Evolutionary conservation across 768 basidiomycete genomes (phyloP), one percentile per base, ranked within the genome.

Genomic region (Tulasnella sp.): DNA sequence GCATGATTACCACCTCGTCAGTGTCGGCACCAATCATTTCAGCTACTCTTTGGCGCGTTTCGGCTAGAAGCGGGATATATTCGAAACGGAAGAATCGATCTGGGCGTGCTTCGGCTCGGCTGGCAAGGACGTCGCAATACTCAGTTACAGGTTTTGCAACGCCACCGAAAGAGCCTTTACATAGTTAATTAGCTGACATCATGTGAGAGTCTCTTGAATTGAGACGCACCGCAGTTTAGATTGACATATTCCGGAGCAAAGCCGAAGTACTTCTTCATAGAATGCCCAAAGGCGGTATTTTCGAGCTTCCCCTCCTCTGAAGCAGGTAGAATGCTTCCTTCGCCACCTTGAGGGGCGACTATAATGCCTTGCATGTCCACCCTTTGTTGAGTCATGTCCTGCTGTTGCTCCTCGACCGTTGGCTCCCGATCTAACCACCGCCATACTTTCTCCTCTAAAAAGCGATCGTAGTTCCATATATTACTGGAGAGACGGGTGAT

Each of bases 401-500:
- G 20, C n/a, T 81, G 83, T 77, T 87, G 89, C 77, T 89, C 86
- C 26, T 81, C 78, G 5, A 86, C 85, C 44, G 42, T 69, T 23
- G 75, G 37, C 37, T 81, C 79, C 29, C 82, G 78, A 26, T 85
- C 83, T 7, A 81, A 87, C 95, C 95, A 96, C 78, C 91, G 91
- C 87, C 89, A 89, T 2, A 93, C 91, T 80, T 90, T 92, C 40
- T 92, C 88, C 81, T 85, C 84, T 40, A 97, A 87, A 82, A 98
- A 98, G 3, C 90, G 88, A n/a, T 90, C 89, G 81, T 92, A 96
- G 0, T 90, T 88, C 96, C 96, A 99, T 5, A 93, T 84, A 40
- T 86, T 86, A 0, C 89, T 85, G 35, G 88, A 85, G 10, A 98
- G 85, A 9, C 83, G 79, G 0, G 81, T 80, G 9, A 88, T 32